Percentiles rank a stretch among this genome's conserved stretches.
Conservation (phyloP, 805 yeast genomes). For the Sugiyamaella smithiae region DNA sequence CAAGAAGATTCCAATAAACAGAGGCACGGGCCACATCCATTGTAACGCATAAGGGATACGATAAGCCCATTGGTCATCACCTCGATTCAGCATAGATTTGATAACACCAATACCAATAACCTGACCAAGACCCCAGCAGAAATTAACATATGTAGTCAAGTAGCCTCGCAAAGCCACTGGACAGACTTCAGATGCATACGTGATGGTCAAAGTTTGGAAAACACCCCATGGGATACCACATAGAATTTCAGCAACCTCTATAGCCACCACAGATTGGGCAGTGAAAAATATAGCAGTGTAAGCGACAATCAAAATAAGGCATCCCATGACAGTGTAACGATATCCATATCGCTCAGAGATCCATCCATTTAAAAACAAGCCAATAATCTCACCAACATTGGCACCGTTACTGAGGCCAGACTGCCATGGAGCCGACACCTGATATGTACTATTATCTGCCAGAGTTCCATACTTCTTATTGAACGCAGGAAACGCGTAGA, state of each 20-base stretch:
- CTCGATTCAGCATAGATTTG: conserved; percentile 7
- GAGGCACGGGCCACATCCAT: conserved; percentile 59
- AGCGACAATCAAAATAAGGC: conserved; percentile 29
- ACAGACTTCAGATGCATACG: conserved; percentile 55
- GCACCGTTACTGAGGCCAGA: conserved; percentile 27
- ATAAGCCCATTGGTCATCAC: conserved; percentile 40
- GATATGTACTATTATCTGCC: conserved; percentile 4
- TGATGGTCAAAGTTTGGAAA: conserved; percentile 47
- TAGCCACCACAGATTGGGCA: conserved; percentile 37
- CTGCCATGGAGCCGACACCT: conserved; percentile 40
- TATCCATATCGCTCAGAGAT: conserved; percentile 48
- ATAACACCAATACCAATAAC: conserved; percentile 52
- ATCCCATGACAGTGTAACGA: conserved; percentile 39
- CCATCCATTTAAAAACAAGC: conserved; percentile 44
- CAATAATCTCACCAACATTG: conserved; percentile 43
- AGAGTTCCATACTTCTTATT: conserved; percentile 39
- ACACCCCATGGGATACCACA: conserved; percentile 49
- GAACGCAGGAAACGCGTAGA: conserved; percentile 48
- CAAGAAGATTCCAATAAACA: conserved; percentile 38
- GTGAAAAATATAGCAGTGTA: conserved; percentile 35
- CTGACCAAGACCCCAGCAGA: conserved; percentile 58
- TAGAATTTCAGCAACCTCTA: conserved; percentile 38
- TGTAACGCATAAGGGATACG: conserved; percentile 56
- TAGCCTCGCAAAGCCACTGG: conserved; percentile 49
- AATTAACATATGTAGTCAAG: conserved; percentile 49